Percentiles rank a stretch among this genome's conserved stretches.
phyloP scores from a whole-genome alignment of 768 basidiomycete species.

The Candolleomyces eurysporus region DNA sequence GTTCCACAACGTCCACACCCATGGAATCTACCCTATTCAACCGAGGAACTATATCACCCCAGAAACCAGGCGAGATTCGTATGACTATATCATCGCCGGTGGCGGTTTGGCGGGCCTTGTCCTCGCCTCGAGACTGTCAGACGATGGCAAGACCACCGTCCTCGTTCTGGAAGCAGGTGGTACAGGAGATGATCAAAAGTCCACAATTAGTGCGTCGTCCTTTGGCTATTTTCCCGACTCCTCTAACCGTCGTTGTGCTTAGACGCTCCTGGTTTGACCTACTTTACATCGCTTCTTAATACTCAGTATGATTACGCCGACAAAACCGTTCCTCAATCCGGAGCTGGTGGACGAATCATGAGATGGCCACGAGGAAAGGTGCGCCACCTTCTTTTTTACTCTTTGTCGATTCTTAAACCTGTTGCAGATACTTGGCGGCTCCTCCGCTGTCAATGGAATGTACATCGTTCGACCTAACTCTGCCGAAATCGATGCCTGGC shows the following conservation, averaged over 20 bases:
- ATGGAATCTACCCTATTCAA: background rate
- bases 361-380: slow-evolving; percentile 66
- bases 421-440: slow-evolving; percentile 59
- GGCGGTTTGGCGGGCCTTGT: slow-evolving; percentile 37
- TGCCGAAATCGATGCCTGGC: slow-evolving; percentile 50
- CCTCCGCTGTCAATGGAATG: slow-evolving; percentile 68
- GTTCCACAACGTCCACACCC: slow-evolving; percentile 8
- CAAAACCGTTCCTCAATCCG: slow-evolving; percentile 45
- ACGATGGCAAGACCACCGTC: slow-evolving; percentile 31
- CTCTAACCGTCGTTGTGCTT: background rate
- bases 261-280: slow-evolving; percentile 53
- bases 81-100: slow-evolving; percentile 36
- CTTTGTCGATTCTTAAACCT: background rate
- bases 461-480: slow-evolving; percentile 57
- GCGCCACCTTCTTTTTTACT: background rate
- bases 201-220: slow-evolving; percentile 29
- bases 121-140: slow-evolving; percentile 35
- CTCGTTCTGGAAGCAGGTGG: slow-evolving; percentile 44
- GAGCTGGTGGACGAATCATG: slow-evolving; percentile 40
- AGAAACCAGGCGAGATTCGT: slow-evolving; percentile 17
- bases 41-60: slow-evolving; percentile 12
- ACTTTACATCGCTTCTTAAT: slow-evolving; percentile 47
- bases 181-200: slow-evolving; percentile 37
- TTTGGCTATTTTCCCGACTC: background rate
- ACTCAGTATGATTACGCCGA: slow-evolving; percentile 56